phyloP scores from a whole-genome alignment of 768 basidiomycete species.

The Tylopilus sp. region DNA sequence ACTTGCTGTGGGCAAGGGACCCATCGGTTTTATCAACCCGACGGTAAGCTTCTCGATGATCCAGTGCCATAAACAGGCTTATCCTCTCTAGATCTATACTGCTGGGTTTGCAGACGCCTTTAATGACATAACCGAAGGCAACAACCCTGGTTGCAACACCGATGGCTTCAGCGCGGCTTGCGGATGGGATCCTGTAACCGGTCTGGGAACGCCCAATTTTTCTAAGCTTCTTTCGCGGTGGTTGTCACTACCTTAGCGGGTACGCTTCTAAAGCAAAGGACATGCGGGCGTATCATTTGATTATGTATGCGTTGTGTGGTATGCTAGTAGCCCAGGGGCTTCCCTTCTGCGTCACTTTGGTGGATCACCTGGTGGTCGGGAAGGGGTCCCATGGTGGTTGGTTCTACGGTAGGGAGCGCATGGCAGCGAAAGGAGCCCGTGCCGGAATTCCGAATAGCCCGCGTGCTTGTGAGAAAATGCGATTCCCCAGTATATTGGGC shows the following conservation, averaged over 20 bases:
- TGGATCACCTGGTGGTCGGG: no score
- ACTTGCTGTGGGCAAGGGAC: slow-evolving; percentile 28
- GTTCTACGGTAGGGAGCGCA: no score
- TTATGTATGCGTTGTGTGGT: no score
- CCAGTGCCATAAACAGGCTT: neutral
- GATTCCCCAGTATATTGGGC: no score
- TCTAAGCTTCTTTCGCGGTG: neutral
- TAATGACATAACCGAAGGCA: slow-evolving; percentile 46
- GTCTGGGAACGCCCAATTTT: neutral
- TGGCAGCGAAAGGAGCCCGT: no score
- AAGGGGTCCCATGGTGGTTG: no score
- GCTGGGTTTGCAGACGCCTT: neutral
- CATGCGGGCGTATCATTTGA: no score
- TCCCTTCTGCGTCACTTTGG: no score
- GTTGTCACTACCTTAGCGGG: slow-evolving; percentile 19
- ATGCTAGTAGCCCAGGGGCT: no score
- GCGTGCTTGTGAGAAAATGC: no score
- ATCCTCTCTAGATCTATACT: slow-evolving; percentile 4
- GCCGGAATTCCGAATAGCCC: no score
- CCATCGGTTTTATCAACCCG: slow-evolving; percentile 22
- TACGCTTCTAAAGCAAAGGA: neutral
- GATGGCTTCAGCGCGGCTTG: neutral
- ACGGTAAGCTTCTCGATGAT: neutral
- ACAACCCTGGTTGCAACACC: slow-evolving; percentile 35
- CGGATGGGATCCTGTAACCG: neutral